phyloP scores from a whole-genome alignment of 805 yeast genomes.

The Debaryomyces prosopidis region DNA sequence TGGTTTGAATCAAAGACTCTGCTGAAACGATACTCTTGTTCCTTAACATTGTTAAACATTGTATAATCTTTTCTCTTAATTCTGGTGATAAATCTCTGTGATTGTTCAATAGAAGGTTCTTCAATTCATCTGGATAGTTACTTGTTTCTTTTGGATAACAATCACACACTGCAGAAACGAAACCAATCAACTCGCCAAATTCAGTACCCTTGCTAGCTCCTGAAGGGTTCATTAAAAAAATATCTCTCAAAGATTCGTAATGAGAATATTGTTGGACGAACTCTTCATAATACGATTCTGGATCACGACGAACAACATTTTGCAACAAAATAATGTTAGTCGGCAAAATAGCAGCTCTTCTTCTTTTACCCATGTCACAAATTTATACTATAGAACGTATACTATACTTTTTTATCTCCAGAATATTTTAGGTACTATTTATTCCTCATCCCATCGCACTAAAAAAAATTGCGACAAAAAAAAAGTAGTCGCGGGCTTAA shows the following conservation, averaged over 20 bases:
- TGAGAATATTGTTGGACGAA: conserved; percentile 90
- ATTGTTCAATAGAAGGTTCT: conserved; percentile 64
- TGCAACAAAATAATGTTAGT: conserved; percentile 89
- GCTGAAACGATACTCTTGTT: conserved; percentile 79
- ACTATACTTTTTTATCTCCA: background rate
- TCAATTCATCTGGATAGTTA: conserved; percentile 79
- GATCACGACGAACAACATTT: conserved; percentile 91
- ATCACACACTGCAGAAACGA: conserved; percentile 86
- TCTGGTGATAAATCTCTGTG: conserved; percentile 84
- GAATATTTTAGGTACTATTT: conserved; percentile 2
- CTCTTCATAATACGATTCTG: conserved; percentile 91
- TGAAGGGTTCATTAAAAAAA: conserved; percentile 70
- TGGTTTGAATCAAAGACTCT: conserved; percentile 77
- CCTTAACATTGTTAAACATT: conserved; percentile 84
- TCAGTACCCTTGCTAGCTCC: conserved; percentile 57
- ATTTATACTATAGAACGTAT: background rate
- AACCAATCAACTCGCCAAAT: conserved; percentile 83
- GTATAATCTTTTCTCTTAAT: conserved; percentile 87
- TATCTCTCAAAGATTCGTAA: conserved; percentile 86
- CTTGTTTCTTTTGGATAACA: conserved; percentile 90
- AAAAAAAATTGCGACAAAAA: conserved; percentile 1
- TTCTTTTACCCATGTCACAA: conserved; percentile 70
- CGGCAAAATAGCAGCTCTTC: conserved; percentile 92
- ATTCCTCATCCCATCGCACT: conserved; percentile 10
- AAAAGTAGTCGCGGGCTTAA: background rate